Evolutionary conservation across 1,139 yeast genomes (phyloP), one percentile per base, ranked within the genome.

Genomic region (Arxiozyma slooffiae): DNA sequence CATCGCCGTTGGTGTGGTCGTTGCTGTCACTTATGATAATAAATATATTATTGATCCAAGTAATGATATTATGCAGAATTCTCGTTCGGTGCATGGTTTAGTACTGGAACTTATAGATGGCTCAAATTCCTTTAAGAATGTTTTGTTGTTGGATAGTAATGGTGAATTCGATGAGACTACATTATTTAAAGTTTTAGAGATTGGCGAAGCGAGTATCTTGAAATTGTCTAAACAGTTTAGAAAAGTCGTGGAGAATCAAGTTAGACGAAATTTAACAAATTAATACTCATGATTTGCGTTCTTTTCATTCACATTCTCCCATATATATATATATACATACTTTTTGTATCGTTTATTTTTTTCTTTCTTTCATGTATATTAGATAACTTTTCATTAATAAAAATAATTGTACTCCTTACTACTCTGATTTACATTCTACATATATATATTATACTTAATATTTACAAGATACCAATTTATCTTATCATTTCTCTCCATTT

Each of bases 81-180:
- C 84, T 22, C 67, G 67, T 30, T 84, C 95, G 2, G 74, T 76
- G 44, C 96, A 89, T 68, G 76, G 82, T 4, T 14, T 30, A 11
- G 36, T 30, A 11, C n/a, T 30, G 14, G 36, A 30, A 30, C n/a
- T 30, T 14, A 30, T 30, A 30, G n/a, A 30, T n/a, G 71, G 73
- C 34, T 74, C 79, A 53, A 75, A 74, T 17, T 68, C 71, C 23
- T 78, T 81, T 0, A 71, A 74, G 46, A 76, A 82, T 47, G 64
- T 90, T 11, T 66, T 90, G 22, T 69, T 81, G 46, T 71, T 82
- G 52, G 96, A 89, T 55, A 82, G 92, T 52, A 71, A 75, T 48
- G 97, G 97, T 2, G 69, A 71, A 4, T 88, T 88, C 60, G 71
- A 77, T 1, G 80, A 85, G 58, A 66, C 72, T 0, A 75, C 80